Conservation (phyloP, 2,329 filamentous ascomycete genomes). For the Alternaria brassicae region DNA sequence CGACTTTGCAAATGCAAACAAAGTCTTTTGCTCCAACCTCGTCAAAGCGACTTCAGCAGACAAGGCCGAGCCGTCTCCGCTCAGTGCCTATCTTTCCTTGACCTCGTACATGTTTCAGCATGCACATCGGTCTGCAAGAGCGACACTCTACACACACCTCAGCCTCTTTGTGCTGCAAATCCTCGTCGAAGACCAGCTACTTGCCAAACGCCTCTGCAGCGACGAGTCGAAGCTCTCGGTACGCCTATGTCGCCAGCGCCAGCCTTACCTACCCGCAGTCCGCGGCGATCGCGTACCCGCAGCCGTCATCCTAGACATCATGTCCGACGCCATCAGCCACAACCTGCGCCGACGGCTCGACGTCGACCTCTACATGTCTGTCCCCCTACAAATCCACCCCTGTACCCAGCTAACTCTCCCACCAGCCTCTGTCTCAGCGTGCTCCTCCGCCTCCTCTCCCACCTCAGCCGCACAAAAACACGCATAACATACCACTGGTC, state of each 20-base stretch:
- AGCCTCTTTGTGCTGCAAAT: constrained; percentile 86
- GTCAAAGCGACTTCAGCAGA: constrained; percentile 68
- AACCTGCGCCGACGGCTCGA: constrained; percentile 88
- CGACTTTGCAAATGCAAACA: constrained; percentile 93
- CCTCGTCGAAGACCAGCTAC: constrained; percentile 80
- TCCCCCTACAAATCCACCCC: neutral
- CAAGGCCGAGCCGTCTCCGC: constrained; percentile 73
- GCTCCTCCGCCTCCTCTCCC: constrained; percentile 80
- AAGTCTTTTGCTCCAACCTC: constrained; percentile 88
- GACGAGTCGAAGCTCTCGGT: constrained; percentile 76
- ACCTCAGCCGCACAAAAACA: constrained; percentile 81
- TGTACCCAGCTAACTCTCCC: neutral
- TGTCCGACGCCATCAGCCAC: constrained; percentile 92
- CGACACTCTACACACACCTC: constrained; percentile 82
- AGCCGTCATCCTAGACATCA: constrained; percentile 80
- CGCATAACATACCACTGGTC: constrained; percentile 92
- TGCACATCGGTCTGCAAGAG: constrained; percentile 80
- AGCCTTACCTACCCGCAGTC: constrained; percentile 81
- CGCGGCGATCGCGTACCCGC: constrained; percentile 75
- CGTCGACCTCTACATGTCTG: constrained; percentile 77
- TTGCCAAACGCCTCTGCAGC: constrained; percentile 85
- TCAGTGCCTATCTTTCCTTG: constrained; percentile 83
- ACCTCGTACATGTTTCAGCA: constrained; percentile 94
- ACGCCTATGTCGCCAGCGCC: constrained; percentile 86
- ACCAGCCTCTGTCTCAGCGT: constrained; percentile 77